Evolutionary conservation across 2,329 filamentous ascomycete species (phyloP), one percentile per base, ranked within the genome.

Genomic region (Tolypocladium tropicale): DNA sequence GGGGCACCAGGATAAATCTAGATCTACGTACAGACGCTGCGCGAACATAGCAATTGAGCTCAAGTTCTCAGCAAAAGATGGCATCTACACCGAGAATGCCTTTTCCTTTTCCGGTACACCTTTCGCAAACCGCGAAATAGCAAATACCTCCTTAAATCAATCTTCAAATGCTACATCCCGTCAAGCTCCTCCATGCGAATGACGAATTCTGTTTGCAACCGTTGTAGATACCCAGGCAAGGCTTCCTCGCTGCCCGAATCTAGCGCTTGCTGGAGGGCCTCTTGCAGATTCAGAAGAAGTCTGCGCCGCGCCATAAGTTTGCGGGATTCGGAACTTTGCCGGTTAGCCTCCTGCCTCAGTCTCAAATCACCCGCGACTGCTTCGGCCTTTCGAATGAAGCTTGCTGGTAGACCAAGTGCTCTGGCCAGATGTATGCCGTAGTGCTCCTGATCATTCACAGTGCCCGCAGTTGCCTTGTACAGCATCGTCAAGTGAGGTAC

Each of bases 361-460:
- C 84, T 78, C 7, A 96, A 72, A 25, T 79, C 78, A 3, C 76
- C 74, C 0, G 88, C 84, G 5, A 94, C 83, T 0, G 73, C 65
- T 58, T 87, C 83, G 0, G 92, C 93, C 34, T 80, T 77, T 7
- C 85, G 73, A 2, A 95, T 74, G 3, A 96, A 82, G 1, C 72
- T 71, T 0, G 78, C 68, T 0, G 93, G 90, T 7, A 96, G 78
- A 0, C 88, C 85, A 28, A 94, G 78, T 0, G 90, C 80, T 34
- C 83, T 82, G 0, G 93, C 91, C 4, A 96, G 78, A 0, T 85
- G 79, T n/a, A 96, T 79, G 0, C 94, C 94, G 64, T 99, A 99
- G 62, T 90, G 84, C 4, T 68, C 62, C 50, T 83, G 76, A 55
- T 90, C 84, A 56, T 82, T 73, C 1, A 89, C 81, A 0, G 81